Evolutionary conservation across 352 stramenopile genomes (phyloP).

Genomic region (Blastocystis sp.): DNA sequence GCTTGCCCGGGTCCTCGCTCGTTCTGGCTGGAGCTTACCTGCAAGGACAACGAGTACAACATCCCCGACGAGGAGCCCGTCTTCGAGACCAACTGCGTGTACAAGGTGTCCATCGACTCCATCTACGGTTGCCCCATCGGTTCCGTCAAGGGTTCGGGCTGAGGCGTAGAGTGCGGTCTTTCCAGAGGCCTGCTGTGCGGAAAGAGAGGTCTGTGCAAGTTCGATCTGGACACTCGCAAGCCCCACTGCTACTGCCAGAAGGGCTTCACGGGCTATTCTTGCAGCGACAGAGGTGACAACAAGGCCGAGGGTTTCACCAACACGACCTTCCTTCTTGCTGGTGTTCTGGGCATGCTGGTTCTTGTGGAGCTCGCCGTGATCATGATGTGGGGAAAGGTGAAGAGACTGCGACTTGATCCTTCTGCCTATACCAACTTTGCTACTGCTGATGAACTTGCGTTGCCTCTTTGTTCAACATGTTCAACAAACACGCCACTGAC

Average conservation of each 20-base stretch:
- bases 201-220: constrained; percentile 61
- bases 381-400: constrained; percentile 62
- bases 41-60: constrained; percentile 47
- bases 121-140: constrained; percentile 65
- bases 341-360: constrained; percentile 59
- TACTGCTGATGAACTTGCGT: constrained; percentile 60
- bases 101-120: constrained; percentile 37
- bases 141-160: no score
- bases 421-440: constrained; percentile 67
- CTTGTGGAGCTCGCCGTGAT: constrained; percentile 40
- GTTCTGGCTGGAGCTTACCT: constrained; percentile 38
- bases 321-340: constrained; percentile 44
- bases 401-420: constrained; percentile 61
- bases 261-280: constrained; percentile 56
- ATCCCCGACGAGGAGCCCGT: constrained; percentile 52
- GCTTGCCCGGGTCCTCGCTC: background rate
- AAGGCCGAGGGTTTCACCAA: constrained; percentile 67
- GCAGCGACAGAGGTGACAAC: constrained; percentile 58
- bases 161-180: constrained; percentile 47
- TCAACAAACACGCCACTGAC: background rate
- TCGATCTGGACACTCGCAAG: constrained; percentile 49
- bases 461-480: constrained; percentile 10
- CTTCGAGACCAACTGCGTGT: constrained; percentile 18
- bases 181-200: constrained; percentile 21
- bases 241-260: constrained; percentile 68